Conservation (phyloP, 148 eudicot species). For the Rhododendron molle region DNA sequence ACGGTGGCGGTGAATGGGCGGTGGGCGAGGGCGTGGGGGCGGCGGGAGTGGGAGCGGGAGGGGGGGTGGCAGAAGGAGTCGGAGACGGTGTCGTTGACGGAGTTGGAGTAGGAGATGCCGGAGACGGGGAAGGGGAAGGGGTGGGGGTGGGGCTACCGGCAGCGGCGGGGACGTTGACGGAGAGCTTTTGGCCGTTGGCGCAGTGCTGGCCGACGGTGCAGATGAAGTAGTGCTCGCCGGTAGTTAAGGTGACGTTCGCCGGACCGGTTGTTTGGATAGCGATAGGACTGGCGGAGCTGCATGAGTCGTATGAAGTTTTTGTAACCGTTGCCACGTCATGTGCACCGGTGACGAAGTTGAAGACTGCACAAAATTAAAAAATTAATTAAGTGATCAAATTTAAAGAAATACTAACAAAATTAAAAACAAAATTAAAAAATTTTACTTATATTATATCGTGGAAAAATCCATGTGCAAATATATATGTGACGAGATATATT, state of each 20-base stretch:
- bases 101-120: neutral
- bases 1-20: neutral
- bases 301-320: conserved; percentile 17
- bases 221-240: conserved; percentile 36
- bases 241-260: conserved; percentile 17
- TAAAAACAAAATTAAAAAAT: neutral
- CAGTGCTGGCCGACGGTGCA: conserved; percentile 47
- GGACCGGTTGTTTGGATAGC: conserved; percentile 24
- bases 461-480: neutral
- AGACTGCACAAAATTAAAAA: conserved; percentile 19
- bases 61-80: neutral
- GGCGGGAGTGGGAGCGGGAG: neutral
- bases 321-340: conserved; percentile 31
- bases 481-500: no score
- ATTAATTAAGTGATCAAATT: neutral
- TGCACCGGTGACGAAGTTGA: conserved; percentile 20
- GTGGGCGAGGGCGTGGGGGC: neutral
- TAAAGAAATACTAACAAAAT: no score
- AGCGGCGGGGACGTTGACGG: conserved; percentile 29
- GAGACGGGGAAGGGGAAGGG: neutral
- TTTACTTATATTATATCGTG: no score
- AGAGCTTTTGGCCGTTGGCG: conserved; percentile 38
- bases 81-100: neutral
- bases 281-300: conserved; percentile 17
- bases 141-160: conserved; percentile 8